Base-by-base conservation (phyloP, 2,329 filamentous ascomycete species). In the Aspergillus pseudoterreus region DNA sequence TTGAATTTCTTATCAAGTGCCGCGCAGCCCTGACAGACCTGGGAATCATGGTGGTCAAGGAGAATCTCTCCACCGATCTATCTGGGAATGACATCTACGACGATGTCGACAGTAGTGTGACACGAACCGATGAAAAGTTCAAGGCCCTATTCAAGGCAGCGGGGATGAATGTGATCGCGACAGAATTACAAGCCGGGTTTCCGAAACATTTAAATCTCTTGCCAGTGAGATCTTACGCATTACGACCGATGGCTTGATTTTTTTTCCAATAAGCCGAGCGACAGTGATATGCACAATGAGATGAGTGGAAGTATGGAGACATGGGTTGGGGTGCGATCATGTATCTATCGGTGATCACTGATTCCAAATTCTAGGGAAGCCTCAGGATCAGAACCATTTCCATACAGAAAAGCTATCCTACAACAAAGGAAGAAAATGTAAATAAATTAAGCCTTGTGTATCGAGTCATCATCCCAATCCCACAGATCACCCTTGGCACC, bases 141-240 rank as follows among this genome's bases (percentile, higher is more conserved):
- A 78, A 79, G 52, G 61, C 65, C 4, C 66, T 95, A 8, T 95
- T 96, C 63, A 75, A 81, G 49, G 68, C 83, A 46, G 88, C 88
- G 0, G 85, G 84, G 0, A 67, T 95, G 58, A 78, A 75, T 47
- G 65, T 96, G n/a, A 71, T 90, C 32, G 81, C 75, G 65, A 84
- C 82, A 0, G 88, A 94, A 67, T 59, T 88, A 42, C 88, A 95
- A 71, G 80, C 78, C 32, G 88, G 88, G 0, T 85, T 94, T 44
- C 84, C 85, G 1, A 82, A 80, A 48, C 70, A 66, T 8, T 68
- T 79, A 27, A 78, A 79, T 36, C 68, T 95, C 27, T 85, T 86
- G 59, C 87, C 89, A 0, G 86, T 96, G n/a, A 81, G 83, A 61
- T 87, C 86, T 68, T 96, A 91, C 71, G 91, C 89, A 1, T 70